Evolutionary conservation across 345 rosid genomes (phyloP).

Genomic region (Salix dunnii): DNA sequence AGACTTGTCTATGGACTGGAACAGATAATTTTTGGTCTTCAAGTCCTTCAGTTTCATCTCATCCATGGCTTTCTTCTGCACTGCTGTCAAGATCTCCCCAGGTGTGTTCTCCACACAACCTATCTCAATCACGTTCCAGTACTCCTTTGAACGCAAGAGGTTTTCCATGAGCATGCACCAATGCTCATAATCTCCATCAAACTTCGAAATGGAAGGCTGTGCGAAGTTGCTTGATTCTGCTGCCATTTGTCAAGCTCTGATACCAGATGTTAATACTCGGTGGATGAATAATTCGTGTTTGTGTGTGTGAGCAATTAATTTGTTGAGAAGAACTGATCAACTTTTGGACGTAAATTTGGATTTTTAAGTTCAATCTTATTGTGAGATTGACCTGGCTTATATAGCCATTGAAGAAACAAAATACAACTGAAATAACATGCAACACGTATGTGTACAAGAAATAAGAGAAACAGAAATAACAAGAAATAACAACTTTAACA

Average conservation of each 20-base stretch:
- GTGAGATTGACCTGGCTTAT: too few species aligned
- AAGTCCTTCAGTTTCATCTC: neutral
- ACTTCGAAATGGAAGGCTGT: neutral
- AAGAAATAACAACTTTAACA: too few species aligned
- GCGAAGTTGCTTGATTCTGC: neutral
- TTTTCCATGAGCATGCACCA: neutral
- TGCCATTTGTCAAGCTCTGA: neutral
- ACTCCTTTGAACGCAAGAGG: neutral
- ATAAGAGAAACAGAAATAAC: too few species aligned
- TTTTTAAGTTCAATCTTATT: too few species aligned
- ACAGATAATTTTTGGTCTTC: neutral
- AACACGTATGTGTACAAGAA: too few species aligned
- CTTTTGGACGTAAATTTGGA: too few species aligned
- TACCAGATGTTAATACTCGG: too few species aligned
- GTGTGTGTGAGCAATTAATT: too few species aligned
- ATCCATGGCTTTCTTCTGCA: neutral
- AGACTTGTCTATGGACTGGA: neutral
- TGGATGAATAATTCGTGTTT: too few species aligned
- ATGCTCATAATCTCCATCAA: neutral
- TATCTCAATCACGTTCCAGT: neutral
- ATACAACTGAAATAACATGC: too few species aligned
- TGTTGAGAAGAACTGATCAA: too few species aligned
- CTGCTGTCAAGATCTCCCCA: neutral
- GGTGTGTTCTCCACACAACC: neutral
- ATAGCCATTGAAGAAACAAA: too few species aligned